phyloP scores from a whole-genome alignment of 2,329 filamentous ascomycete species.

The Paraphoma chrysanthemicola region DNA sequence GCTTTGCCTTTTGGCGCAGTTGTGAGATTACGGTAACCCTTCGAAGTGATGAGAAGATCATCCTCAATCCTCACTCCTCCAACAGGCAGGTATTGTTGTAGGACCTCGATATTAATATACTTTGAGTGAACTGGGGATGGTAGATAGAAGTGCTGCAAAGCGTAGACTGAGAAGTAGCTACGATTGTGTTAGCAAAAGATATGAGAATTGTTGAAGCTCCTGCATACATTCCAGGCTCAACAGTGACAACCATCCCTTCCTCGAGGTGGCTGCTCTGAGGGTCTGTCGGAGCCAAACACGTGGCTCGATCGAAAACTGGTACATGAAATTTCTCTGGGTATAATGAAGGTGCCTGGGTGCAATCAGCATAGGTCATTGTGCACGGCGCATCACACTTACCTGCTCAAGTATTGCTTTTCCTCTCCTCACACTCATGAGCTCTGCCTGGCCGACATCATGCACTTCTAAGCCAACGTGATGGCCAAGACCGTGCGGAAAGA shows the following conservation, averaged over 20 bases:
- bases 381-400: conserved; percentile 14
- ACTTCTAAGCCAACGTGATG: conserved; percentile 94
- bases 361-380: conserved; percentile 12
- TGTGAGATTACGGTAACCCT: conserved; percentile 75
- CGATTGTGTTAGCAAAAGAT: conserved; percentile 33
- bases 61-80: conserved; percentile 78
- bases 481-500: conserved; percentile 89
- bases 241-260: conserved; percentile 63
- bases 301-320: conserved; percentile 38
- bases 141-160: conserved; percentile 77
- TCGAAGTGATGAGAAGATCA: conserved; percentile 74
- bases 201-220: conserved; percentile 6
- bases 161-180: conserved; percentile 92
- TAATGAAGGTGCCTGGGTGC: conserved; percentile 33
- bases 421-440: conserved; percentile 41
- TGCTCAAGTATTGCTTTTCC: conserved; percentile 30
- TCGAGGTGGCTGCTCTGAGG: conserved; percentile 50
- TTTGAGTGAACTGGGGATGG: conserved; percentile 73
- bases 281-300: conserved; percentile 41
- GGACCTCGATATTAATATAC: conserved; percentile 76
- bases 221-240: conserved; percentile 59
- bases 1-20: conserved; percentile 73
- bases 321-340: conserved; percentile 42
- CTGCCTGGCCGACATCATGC: conserved; percentile 66
- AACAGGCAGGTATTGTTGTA: conserved; percentile 83